phyloP scores from a whole-genome alignment of 1,284 basidiomycete genomes.

The Sanghuangporus sanghuang region DNA sequence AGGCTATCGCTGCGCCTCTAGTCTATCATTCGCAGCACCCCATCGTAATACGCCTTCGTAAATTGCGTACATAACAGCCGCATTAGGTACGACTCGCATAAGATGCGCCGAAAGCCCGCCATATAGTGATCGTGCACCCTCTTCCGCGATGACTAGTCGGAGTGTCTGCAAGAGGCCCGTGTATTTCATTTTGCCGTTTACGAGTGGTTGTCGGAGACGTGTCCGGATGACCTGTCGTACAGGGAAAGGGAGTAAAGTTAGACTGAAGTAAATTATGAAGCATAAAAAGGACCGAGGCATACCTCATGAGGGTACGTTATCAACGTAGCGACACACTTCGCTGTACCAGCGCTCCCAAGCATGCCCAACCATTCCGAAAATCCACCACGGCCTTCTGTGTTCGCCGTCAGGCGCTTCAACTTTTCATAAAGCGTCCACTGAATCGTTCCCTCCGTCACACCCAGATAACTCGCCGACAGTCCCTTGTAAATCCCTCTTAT shows the following conservation, averaged over 20 bases:
- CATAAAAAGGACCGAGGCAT: conserved; percentile 21
- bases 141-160: conserved; percentile 82
- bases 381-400: conserved; percentile 51
- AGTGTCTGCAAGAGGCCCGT: conserved; percentile 85
- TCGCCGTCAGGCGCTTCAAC: conserved; percentile 60
- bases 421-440: conserved; percentile 97
- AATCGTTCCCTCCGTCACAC: conserved; percentile 95
- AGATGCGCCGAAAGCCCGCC: conserved; percentile 93
- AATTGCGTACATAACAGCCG: conserved; percentile 92
- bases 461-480: conserved; percentile 90
- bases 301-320: conserved; percentile 98
- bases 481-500: conserved; percentile 91
- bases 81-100: conserved; percentile 95
- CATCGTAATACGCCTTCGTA: conserved; percentile 74
- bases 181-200: conserved; percentile 78
- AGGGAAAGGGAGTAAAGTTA: not conserved
- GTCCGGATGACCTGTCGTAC: conserved; percentile 77
- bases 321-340: conserved; percentile 89
- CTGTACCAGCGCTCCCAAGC: conserved; percentile 87
- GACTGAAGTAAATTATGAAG: not conserved
- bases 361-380: conserved; percentile 71
- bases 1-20: conserved; percentile 1
- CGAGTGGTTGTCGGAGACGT: conserved; percentile 81
- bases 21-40: conserved; percentile 25
- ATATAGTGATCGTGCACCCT: conserved; percentile 84